A percentile compares a stretch with the other conserved stretches of the same genome.
These are phyloP conservation scores for Zymoseptoria brevis DNA, from an alignment of 2,329 filamentous ascomycete genomes.

Conservation along the genomic window DNA sequence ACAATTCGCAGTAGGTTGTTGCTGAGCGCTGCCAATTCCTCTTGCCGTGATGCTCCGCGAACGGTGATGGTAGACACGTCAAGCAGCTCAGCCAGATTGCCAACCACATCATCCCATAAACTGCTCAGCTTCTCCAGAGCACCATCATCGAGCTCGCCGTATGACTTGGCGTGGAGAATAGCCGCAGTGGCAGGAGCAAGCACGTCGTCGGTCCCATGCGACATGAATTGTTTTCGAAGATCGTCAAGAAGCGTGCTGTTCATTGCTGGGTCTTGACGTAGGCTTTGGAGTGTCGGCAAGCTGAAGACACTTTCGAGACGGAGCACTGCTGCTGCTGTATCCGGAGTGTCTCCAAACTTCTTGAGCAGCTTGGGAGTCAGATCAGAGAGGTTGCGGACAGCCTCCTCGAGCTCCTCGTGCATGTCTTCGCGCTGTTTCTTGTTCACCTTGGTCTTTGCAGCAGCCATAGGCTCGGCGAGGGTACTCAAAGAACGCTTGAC, in stretches of 20 bases:
- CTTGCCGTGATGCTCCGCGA: constrained; percentile 57
- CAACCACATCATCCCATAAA: constrained; percentile 78
- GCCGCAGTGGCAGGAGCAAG: constrained; percentile 75
- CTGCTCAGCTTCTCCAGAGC: constrained; percentile 71
- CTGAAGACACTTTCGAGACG: constrained; percentile 80
- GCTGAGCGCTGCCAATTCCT: constrained; percentile 25
- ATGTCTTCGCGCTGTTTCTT: constrained; percentile 55
- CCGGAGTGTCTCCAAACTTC: constrained; percentile 85
- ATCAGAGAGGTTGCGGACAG: constrained; percentile 66
- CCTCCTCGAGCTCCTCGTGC: constrained; percentile 65
- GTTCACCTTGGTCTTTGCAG: constrained; percentile 48
- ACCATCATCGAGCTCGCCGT: constrained; percentile 80
- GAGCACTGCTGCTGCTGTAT: constrained; percentile 77
- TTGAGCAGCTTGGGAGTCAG: constrained; percentile 79
- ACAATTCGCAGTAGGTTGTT: constrained; percentile 28
- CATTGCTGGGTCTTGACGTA: constrained; percentile 75
- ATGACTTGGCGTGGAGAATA: constrained; percentile 74
- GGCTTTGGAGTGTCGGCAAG: constrained; percentile 76
- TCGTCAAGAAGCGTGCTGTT: constrained; percentile 80
- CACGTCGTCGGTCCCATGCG: constrained; percentile 81
- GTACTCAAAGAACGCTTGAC: constrained; percentile 67
- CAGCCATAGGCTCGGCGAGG: constrained; percentile 52
- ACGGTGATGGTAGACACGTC: constrained; percentile 63
- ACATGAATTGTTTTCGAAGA: constrained; percentile 85
- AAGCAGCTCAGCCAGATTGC: constrained; percentile 60